A percentile compares a stretch with the other conserved stretches of the same genome.
These are phyloP conservation scores for Encephalitozoon romaleae DNA, from an alignment of 371 early-diverging fungal genomes.

Conservation along the genomic window DNA sequence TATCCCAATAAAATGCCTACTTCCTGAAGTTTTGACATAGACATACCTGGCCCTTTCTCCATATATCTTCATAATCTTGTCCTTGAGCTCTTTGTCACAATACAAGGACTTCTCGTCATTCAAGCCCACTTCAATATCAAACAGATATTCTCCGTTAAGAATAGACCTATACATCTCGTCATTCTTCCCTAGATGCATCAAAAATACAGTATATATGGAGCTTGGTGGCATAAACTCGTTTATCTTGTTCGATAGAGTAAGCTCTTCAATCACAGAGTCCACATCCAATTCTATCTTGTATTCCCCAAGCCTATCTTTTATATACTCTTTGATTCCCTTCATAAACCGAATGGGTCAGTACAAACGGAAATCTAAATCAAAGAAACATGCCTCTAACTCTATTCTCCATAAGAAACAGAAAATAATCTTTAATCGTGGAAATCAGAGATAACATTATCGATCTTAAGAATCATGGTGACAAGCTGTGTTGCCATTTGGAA, in stretches of 20 bases:
- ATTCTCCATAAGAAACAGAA: not conserved
- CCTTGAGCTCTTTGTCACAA: not conserved
- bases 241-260: conserved; percentile 8
- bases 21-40: not conserved
- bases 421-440: not conserved
- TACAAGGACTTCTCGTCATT: not conserved
- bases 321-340: not conserved
- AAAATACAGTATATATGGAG: conserved; percentile 6
- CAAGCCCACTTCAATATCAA: conserved; percentile 19
- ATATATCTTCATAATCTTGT: not conserved
- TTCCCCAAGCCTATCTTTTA: not conserved
- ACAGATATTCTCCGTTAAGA: conserved; percentile 18
- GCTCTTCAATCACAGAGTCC: not conserved
- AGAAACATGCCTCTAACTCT: not conserved
- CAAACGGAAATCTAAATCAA: not conserved
- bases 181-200: not conserved
- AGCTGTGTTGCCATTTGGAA: conserved; percentile 90
- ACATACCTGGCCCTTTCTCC: conserved; percentile 19
- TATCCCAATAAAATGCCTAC: conserved; percentile 27
- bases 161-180: conserved; percentile 9
- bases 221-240: conserved; percentile 19
- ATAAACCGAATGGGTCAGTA: not conserved
- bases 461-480: conserved; percentile 81
- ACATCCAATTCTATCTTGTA: conserved; percentile 3
- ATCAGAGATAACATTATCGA: conserved; percentile 62